phyloP scores from a whole-genome alignment of 202 grass and related monocot species.

The Schoenoplectus triqueter region DNA sequence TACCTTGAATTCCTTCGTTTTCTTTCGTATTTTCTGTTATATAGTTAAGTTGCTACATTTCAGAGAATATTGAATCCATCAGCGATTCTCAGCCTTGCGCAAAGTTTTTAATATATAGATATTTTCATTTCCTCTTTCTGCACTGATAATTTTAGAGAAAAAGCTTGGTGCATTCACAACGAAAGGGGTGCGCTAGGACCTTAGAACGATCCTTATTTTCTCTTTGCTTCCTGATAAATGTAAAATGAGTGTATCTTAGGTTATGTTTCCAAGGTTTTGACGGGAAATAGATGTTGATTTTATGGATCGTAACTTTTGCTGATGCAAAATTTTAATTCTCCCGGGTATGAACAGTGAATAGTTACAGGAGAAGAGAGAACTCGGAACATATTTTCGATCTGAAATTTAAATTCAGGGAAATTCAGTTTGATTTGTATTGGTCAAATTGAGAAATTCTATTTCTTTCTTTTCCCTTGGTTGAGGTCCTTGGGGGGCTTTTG shows the following conservation, averaged over 20 bases:
- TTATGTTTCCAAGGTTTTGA: not conserved
- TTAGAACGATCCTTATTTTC: not conserved
- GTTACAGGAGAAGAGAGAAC: not conserved
- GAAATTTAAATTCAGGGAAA: constrained; percentile 18
- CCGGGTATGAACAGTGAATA: not conserved
- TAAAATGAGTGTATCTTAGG: not conserved
- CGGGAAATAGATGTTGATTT: not conserved
- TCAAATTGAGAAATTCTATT: not conserved
- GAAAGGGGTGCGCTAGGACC: not conserved
- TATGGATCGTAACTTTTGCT: not conserved
- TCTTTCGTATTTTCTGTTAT: not conserved
- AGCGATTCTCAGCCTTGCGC: not conserved
- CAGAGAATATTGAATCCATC: constrained; percentile 15
- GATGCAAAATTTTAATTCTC: not conserved
- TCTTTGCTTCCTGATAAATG: not conserved
- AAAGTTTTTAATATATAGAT: not conserved
- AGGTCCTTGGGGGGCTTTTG: not conserved
- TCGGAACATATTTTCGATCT: not conserved
- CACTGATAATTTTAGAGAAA: not conserved
- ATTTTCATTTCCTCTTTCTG: not conserved
- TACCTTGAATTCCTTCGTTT: not conserved
- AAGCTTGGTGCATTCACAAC: constrained; percentile 27
- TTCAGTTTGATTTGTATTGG: constrained; percentile 26
- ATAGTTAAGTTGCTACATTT: constrained; percentile 29
- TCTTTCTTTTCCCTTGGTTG: not conserved